Base-by-base conservation (phyloP, 2,329 filamentous ascomycete species). In the Ciborinia camelliae region DNA sequence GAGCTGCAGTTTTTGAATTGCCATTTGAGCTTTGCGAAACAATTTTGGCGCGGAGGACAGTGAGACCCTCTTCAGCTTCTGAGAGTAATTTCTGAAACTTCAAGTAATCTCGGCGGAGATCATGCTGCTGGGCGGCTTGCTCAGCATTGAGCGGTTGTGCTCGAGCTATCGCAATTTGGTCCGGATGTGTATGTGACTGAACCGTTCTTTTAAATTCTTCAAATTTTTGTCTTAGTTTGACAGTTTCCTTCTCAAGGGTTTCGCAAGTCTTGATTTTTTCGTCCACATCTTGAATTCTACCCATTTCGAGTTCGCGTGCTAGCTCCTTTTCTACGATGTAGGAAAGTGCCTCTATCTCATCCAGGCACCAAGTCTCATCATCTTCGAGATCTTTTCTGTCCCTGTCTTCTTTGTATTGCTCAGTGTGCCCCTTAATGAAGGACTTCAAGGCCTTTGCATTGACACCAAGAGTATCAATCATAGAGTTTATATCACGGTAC, bases 401-500 rank as follows among this genome's bases (percentile, higher is more conserved):
- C 39, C 90, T 83, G 28, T 81, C 83, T 43, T 85, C 79, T 60
- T 83, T 80, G 58, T 80, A 76, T 50, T 81, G 77, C 58, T 86
- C 79, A 14, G 81, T 81, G 70, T 96, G 90, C 9, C 89, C 91
- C 63, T 84, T 81, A 51, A 93, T 81, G 68, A 88, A 89, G 14
- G 80, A 80, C 55, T 73, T 71, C 37, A 78, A 61, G 55, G 82
- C 81, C 45, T 94, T 84, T 7, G 90, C 86, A 74, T 98, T 98
- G 58, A 97, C 83, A 12, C 94, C 94, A 48, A 98, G 80, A 0
- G 91, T 94, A 72, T 97, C 92, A 51, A 99, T 88, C 95, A 98
- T 99, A 15, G 90, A 90, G 76, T 95, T 94, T 74, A 94, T 90
- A 72, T 94, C 91, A 52, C 89, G 84, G 75, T 91, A 95, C 1